A percentile compares a stretch with the other conserved stretches of the same genome.
Evolutionary conservation across 257 asterid genomes (phyloP).

Genomic region (Buddleja alternifolia): DNA sequence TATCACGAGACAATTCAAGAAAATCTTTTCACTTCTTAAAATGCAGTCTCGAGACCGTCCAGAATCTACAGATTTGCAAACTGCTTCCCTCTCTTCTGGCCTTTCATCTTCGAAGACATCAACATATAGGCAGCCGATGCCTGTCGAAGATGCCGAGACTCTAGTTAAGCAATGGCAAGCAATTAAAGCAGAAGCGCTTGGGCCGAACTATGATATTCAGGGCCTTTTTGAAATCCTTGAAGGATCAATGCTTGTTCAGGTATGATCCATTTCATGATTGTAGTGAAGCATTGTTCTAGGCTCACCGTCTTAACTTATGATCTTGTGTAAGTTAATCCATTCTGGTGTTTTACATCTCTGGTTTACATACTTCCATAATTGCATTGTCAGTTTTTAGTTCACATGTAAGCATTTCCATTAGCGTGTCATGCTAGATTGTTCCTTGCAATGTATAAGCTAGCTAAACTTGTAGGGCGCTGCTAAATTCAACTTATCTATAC

Average conservation of each 20-base stretch:
- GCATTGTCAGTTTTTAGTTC: conserved; percentile 2
- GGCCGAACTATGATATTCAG: conserved; percentile 69
- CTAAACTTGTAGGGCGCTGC: conserved; percentile 17
- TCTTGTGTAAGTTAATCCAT: neutral
- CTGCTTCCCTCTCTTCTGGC: conserved; percentile 69
- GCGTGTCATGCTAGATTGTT: conserved; percentile 7
- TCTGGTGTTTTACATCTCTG: conserved; percentile 11
- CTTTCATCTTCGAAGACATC: conserved; percentile 50
- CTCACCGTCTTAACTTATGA: neutral
- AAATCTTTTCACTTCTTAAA: conserved; percentile 54
- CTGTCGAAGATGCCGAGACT: conserved; percentile 86
- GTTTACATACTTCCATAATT: conserved; percentile 8
- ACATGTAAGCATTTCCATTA: conserved; percentile 7
- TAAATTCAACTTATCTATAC: conserved; percentile 8
- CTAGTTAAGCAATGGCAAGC: conserved; percentile 92
- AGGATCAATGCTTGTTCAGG: conserved; percentile 94
- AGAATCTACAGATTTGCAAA: conserved; percentile 52
- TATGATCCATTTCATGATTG: conserved; percentile 44
- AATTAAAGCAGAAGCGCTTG: conserved; percentile 89
- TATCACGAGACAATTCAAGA: conserved; percentile 47
- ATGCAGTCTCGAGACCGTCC: conserved; percentile 38
- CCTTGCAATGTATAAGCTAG: neutral
- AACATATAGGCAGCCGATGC: conserved; percentile 70
- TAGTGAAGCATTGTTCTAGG: conserved; percentile 15
- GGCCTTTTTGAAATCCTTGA: conserved; percentile 80